phyloP scores from a whole-genome alignment of 2,329 filamentous ascomycete species.

The Cladosporium austrohemisphaericum region DNA sequence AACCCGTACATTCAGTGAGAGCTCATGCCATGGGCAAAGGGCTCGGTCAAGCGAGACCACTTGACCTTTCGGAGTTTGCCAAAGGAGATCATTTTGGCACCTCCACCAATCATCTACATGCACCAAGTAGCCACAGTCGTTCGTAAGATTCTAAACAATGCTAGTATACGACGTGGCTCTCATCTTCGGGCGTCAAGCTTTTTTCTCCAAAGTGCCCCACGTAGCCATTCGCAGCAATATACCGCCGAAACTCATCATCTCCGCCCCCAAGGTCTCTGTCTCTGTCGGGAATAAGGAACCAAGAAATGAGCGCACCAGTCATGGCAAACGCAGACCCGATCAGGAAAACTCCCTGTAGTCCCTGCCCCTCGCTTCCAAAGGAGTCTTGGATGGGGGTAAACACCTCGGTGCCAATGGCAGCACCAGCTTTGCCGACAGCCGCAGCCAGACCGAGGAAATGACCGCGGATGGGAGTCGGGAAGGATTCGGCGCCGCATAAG shows the following conservation, averaged over 20 bases:
- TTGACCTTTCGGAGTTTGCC: too few relatives aligned
- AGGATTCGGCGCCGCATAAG: conserved; percentile 79
- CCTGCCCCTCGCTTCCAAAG: conserved; percentile 34
- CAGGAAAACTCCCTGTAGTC: conserved; percentile 49
- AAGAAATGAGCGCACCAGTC: conserved; percentile 43
- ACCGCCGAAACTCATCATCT: conserved; percentile 43
- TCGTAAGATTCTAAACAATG: too few relatives aligned
- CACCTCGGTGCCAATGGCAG: conserved; percentile 80
- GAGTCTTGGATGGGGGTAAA: conserved; percentile 48
- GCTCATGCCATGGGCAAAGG: too few relatives aligned
- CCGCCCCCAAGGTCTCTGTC: conserved; percentile 43
- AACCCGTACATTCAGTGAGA: conserved; percentile 3
- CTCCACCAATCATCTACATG: too few relatives aligned
- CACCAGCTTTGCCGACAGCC: conserved; percentile 65
- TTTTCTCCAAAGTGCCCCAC: not conserved
- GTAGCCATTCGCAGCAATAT: conserved; percentile 43
- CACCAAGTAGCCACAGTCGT: too few relatives aligned
- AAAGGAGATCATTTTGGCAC: too few relatives aligned
- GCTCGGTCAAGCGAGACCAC: too few relatives aligned
- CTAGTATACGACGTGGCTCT: not conserved
- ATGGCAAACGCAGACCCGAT: conserved; percentile 50
- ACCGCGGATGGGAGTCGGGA: conserved; percentile 75
- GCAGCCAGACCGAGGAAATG: conserved; percentile 68
- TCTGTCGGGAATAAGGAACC: conserved; percentile 47
- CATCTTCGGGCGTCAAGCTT: too few relatives aligned